Evolutionary conservation across 2,329 filamentous ascomycete genomes (phyloP), one percentile per base, ranked within the genome.

Genomic region (Teratosphaeria destructans): DNA sequence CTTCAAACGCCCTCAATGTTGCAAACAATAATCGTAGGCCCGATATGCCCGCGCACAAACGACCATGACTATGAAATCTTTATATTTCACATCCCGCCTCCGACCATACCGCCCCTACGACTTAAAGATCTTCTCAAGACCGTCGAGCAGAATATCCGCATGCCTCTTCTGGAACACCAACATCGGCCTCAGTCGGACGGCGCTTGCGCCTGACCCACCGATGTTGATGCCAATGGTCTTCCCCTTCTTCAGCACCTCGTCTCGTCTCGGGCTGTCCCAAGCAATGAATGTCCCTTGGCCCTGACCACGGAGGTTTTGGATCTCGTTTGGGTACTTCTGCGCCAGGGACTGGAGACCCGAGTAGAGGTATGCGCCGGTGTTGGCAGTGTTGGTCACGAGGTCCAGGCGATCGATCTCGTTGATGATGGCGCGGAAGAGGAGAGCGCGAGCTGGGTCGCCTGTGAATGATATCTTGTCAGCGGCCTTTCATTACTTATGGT

Each of bases 251-350:
- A 96, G 75, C 76, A 96, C 88, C 71, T 87, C 83, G 71, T 96
- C 90, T 61, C 91, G 81, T 68, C 84, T 79, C 59, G 89, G 89
- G 71, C 83, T 88, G 74, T 96, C 92, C 80, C 91, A 96, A 56
- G 92, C 91, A 71, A 96, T 90, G 74, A 95, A 96, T 10, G 92
- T 96, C 66, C 91, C 91, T 77, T 89, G 87, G 56, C 87, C 88
- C 79, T 95, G 89, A 58, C 91, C 92, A 68, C 91, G 84, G 62
- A 96, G 81, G 78, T 95, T 94, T 71, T 84, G 77, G 74, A 96
- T 87, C 74, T 93, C 82, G 39, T 80, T 81, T 1, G 92, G 91
- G 73, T 89, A 93, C 73, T 85, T 82, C 70, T 80, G 71, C 37
- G 85, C 82, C 52, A 96, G 81, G 43, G 72, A 76, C 75, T 88